Evolutionary conservation across 139 green algal species (phyloP).

Genomic region (Diplosphaera chodatii): DNA sequence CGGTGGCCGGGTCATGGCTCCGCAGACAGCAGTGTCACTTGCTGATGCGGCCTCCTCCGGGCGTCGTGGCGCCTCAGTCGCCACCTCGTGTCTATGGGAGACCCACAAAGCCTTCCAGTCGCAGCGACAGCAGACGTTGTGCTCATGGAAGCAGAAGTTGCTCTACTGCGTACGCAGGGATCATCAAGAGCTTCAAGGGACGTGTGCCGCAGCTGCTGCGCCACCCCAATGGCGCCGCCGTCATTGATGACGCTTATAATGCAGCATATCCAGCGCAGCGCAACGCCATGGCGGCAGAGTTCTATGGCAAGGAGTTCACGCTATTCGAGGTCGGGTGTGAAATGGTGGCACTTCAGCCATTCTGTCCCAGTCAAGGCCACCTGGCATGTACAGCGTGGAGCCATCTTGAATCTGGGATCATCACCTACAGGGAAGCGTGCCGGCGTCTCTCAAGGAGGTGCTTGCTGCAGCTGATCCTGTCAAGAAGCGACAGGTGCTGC

Average conservation of each 20-base stretch:
- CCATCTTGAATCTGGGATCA: too few relatives aligned
- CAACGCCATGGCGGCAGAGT: slow-evolving; percentile 70
- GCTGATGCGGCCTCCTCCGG: not conserved
- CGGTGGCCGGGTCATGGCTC: slow-evolving; percentile 39
- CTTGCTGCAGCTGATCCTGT: slow-evolving; percentile 30
- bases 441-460: slow-evolving; percentile 46
- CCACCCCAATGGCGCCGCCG: slow-evolving; percentile 70
- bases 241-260: slow-evolving; percentile 77
- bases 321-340: slow-evolving; percentile 56
- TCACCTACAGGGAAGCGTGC: slow-evolving; percentile 15
- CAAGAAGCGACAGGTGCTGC: slow-evolving; percentile 53
- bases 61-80: not conserved
- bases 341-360: too few relatives aligned
- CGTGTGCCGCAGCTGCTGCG: slow-evolving; percentile 69
- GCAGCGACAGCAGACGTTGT: too few relatives aligned
- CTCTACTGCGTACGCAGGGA: too few relatives aligned
- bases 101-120: too few relatives aligned
- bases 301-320: slow-evolving; percentile 70
- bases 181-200: slow-evolving; percentile 63
- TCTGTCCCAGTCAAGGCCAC: too few relatives aligned
- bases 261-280: slow-evolving; percentile 33
- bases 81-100: not conserved
- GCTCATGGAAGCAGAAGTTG: too few relatives aligned
- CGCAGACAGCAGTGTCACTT: slow-evolving; percentile 37
- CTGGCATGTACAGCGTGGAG: too few relatives aligned